A percentile compares a stretch with the other conserved stretches of the same genome.
These are phyloP conservation scores for Saccharomycopsis fibuligera DNA, from an alignment of 805 yeast species.

Conservation along the genomic window DNA sequence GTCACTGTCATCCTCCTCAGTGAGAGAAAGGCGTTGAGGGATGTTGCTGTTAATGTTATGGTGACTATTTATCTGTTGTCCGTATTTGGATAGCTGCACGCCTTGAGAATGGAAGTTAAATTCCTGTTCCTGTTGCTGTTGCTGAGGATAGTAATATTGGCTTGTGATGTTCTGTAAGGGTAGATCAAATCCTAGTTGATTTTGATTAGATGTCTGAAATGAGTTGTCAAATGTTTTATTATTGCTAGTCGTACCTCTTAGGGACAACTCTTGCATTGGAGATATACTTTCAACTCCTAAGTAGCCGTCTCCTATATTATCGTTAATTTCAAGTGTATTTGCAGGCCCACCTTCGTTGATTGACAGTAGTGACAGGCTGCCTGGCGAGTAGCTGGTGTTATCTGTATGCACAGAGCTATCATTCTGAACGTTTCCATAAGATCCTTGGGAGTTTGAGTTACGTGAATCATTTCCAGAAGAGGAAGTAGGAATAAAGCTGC, in stretches of 20 bases:
- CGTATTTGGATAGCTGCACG: too few relatives aligned
- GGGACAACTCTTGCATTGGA: too few relatives aligned
- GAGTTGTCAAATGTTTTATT: too few relatives aligned
- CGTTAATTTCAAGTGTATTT: too few relatives aligned
- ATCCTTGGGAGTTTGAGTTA: neutral
- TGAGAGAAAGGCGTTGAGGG: neutral
- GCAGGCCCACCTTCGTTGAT: too few relatives aligned
- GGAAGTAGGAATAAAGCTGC: constrained; percentile 9
- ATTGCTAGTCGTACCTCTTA: too few relatives aligned
- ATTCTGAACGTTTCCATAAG: neutral
- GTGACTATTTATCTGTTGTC: too few relatives aligned
- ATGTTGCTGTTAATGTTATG: neutral
- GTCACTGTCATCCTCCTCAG: neutral
- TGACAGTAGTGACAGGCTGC: too few relatives aligned
- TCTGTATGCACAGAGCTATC: neutral
- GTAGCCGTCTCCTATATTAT: neutral
- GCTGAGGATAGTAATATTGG: neutral
- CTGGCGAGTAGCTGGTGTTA: neutral
- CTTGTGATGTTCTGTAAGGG: neutral
- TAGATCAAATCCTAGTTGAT: too few relatives aligned
- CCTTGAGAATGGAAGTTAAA: too few relatives aligned
- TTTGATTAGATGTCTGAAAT: too few relatives aligned
- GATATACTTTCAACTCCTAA: neutral
- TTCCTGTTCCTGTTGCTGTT: too few relatives aligned
- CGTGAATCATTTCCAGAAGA: neutral